phyloP scores from a whole-genome alignment of 2,329 filamentous ascomycete genomes.

The Mycosphaerelloides madeirae region DNA sequence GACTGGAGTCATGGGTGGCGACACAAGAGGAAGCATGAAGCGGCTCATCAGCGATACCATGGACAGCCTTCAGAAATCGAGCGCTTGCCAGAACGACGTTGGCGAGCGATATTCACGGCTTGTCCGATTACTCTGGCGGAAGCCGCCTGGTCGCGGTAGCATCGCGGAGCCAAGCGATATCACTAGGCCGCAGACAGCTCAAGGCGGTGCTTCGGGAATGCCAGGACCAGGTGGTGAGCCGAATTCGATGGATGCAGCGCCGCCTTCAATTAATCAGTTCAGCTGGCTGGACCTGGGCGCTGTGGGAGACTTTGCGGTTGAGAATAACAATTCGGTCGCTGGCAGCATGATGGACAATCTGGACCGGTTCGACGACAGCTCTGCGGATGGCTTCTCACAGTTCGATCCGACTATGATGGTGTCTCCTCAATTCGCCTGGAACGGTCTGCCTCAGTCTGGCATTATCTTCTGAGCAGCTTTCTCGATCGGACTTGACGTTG shows the following conservation, averaged over 20 bases:
- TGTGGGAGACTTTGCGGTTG: constrained; percentile 51
- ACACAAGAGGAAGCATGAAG: constrained; percentile 53
- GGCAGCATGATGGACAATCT: constrained; percentile 26
- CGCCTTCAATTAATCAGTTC: constrained; percentile 49
- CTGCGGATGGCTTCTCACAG: constrained; percentile 25
- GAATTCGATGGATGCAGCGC: constrained; percentile 17
- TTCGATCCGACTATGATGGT: constrained; percentile 28
- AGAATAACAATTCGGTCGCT: constrained; percentile 28
- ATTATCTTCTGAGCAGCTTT: constrained; percentile 23
- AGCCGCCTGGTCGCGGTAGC: constrained; percentile 24
- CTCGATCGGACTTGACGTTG: too few relatives aligned
- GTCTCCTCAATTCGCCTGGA: constrained; percentile 24
- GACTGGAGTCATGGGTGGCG: constrained; percentile 54
- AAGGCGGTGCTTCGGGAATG: constrained; percentile 9
- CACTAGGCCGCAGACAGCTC: constrained; percentile 14
- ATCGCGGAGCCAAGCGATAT: constrained; percentile 22
- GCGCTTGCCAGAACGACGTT: constrained; percentile 54
- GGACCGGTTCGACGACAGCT: constrained; percentile 27
- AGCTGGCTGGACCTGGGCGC: constrained; percentile 59
- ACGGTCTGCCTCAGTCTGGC: constrained; percentile 22
- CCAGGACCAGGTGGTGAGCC: constrained; percentile 8
- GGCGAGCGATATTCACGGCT: constrained; percentile 59
- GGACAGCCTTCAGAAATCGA: constrained; percentile 55
- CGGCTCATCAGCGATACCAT: constrained; percentile 57
- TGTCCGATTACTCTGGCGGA: constrained; percentile 57